Evolutionary conservation across 176 grass and related monocot genomes (phyloP).

Genomic region (Zea mays): Zm-B73-REFERENCE-NAM-5.0 NC_050096.1:299901001-299901500

Average conservation of each 20-base stretch:
- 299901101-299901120: conserved; percentile 19
- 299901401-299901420: conserved; percentile 36
- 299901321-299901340: conserved; percentile 72
- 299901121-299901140: conserved; percentile 32
- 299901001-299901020: conserved; percentile 81
- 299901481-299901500: background rate
- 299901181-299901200: conserved; percentile 71
- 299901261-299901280: conserved; percentile 24
- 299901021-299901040: conserved; percentile 65
- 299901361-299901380: conserved; percentile 80
- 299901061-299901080: conserved; percentile 78
- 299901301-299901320: conserved; percentile 14
- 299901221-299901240: conserved; percentile 40
- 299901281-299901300: background rate
- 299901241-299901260: conserved; percentile 35
- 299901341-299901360: conserved; percentile 59
- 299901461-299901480: background rate
- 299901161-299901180: conserved; percentile 27
- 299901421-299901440: conserved; percentile 27
- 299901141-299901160: background rate
- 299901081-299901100: conserved; percentile 45
- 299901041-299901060: conserved; percentile 54
- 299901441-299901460: background rate
- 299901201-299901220: conserved; percentile 61
- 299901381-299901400: conserved; percentile 59